phyloP scores from a whole-genome alignment of 202 grass and related monocot species.

The Panicum virgatum region DNA sequence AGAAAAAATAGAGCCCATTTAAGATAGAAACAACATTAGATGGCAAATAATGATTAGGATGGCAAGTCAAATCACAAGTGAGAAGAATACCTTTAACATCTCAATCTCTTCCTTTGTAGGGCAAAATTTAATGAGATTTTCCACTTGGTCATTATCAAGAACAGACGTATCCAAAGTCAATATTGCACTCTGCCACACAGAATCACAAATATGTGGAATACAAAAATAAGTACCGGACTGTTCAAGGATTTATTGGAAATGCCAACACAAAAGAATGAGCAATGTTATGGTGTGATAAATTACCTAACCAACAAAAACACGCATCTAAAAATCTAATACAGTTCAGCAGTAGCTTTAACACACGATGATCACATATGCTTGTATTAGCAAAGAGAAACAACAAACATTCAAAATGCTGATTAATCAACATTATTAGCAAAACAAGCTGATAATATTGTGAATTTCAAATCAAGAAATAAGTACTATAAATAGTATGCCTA shows the following conservation, averaged over 20 bases:
- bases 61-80: conserved; percentile 13
- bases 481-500: not conserved
- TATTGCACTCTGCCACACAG: conserved; percentile 63
- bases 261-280: conserved; percentile 3
- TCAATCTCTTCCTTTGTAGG: conserved; percentile 98
- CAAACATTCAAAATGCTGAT: not conserved
- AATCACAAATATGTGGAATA: conserved; percentile 32
- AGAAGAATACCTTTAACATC: conserved; percentile 79
- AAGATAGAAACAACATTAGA: conserved; percentile 23
- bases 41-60: conserved; percentile 19
- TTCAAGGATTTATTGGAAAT: not conserved
- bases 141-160: conserved; percentile 97
- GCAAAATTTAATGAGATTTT: conserved; percentile 99
- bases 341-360: conserved; percentile 11
- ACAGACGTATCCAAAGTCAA: conserved; percentile 81
- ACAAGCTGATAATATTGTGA: not conserved
- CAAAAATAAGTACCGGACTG: conserved; percentile 2
- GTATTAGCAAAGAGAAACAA: not conserved
- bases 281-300: conserved; percentile 23
- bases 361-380: not conserved
- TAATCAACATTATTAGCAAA: conserved; percentile 5
- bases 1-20: conserved; percentile 9
- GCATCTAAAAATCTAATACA: conserved; percentile 30
- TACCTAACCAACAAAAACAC: conserved; percentile 3
- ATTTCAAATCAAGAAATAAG: not conserved